Base-by-base conservation (phyloP, 2,329 filamentous ascomycete species). In the Penicillium sp. region DNA sequence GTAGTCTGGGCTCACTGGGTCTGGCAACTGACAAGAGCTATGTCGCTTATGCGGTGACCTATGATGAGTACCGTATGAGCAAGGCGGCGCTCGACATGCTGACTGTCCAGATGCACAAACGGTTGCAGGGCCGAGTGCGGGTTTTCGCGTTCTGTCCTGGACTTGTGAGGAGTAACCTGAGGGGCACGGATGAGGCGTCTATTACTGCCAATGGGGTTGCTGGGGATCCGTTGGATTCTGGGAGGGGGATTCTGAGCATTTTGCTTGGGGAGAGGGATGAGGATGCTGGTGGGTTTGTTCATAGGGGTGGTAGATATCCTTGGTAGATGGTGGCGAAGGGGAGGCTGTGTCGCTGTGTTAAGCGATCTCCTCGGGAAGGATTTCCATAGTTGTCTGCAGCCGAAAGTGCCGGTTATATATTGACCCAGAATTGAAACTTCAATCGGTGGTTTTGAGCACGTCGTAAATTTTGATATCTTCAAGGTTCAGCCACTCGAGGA, bases 221-320 rank as follows among this genome's bases (percentile, higher is more conserved):
- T 18, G 59, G 60, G 4, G 58, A 61, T 58, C 54, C 64, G 3
- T 47, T 51, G 35, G 52, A 58, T 2, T 61, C 62, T 36, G 66
- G 52, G 6, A 27, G 52, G 27, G 57, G 51, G 3, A 52, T 70
- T 30, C 14, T 64, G 39, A 49, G 40, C 2, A 55, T 70, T 46
- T 37, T 68, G 3, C 34, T 59, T 14, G 64, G 65, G 3, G 54
- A 61, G 47, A 59, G 64, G 9, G 65, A 70, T 58, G 56, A 22
- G 1, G 64, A 70, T 49, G 62, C 55, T 12, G 66, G 66, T 1
- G 54, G 52, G 14, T 62, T 68, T 50, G 33, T 69, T 14, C 42
- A 59, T 22, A 60, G 57, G 30, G 56, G 59, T 53, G 64, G 64
- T 48, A 11, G 3, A 12, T 41, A 16, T 12, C 16, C 19, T 9